Percentiles rank a stretch among this genome's conserved stretches.
Conservation (phyloP, 2,329 filamentous ascomycete genomes). For the Colletotrichum incanum region DNA sequence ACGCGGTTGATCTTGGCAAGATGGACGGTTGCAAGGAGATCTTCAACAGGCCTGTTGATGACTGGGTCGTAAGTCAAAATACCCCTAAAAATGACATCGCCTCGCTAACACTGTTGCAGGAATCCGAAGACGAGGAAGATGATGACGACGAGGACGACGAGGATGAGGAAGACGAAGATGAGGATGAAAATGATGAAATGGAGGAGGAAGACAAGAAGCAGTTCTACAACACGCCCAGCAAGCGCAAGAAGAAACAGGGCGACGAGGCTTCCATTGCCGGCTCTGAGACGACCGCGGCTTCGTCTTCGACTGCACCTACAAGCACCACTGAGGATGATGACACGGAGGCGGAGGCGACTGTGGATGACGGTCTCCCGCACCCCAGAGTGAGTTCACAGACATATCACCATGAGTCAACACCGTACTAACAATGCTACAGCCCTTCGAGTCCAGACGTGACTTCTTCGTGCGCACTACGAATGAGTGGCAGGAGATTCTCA, state of each 20-base stretch:
- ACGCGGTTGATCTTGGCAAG: conserved; percentile 93
- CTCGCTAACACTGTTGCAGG: conserved; percentile 56
- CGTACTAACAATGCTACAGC: conserved; percentile 62
- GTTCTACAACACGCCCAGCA: conserved; percentile 66
- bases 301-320: conserved; percentile 48
- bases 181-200: conserved; percentile 65
- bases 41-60: conserved; percentile 85
- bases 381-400: conserved; percentile 62
- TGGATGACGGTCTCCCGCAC: conserved; percentile 84
- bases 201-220: conserved; percentile 62
- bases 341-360: conserved; percentile 65
- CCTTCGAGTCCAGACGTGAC: conserved; percentile 91
- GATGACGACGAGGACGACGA: conserved; percentile 73
- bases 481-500: conserved; percentile 91
- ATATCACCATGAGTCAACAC: neutral
- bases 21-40: conserved; percentile 94
- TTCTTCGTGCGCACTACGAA: conserved; percentile 92
- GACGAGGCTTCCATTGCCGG: conserved; percentile 53
- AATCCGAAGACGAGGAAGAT: conserved; percentile 72
- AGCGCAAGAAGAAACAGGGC: conserved; percentile 70
- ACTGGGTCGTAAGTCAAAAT: conserved; percentile 79
- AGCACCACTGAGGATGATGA: conserved; percentile 60
- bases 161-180: conserved; percentile 67
- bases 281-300: conserved; percentile 48
- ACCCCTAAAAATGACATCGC: conserved; percentile 51